Conservation (phyloP, 2,329 filamentous ascomycete genomes). For the Alternaria brassicae region DNA sequence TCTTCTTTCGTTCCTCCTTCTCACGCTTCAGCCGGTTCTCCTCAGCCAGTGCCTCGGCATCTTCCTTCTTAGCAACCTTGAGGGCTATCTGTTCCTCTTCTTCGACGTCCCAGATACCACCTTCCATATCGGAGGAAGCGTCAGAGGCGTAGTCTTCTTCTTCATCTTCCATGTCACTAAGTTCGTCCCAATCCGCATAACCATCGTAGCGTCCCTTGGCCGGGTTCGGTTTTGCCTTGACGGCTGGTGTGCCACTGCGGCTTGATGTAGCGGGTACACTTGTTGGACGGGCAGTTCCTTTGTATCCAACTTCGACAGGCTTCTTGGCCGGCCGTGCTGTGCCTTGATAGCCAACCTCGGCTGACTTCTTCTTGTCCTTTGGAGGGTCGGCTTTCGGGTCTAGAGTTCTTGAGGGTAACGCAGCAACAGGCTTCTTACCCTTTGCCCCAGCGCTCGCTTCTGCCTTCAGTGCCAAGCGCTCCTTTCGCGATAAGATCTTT, state of each 20-base stretch:
- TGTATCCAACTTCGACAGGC: slow-evolving; percentile 45
- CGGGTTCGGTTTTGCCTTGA: slow-evolving; percentile 40
- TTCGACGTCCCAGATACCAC: slow-evolving; percentile 75
- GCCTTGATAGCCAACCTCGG: slow-evolving; percentile 55
- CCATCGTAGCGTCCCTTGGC: slow-evolving; percentile 45
- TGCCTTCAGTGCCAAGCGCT: slow-evolving; percentile 55
- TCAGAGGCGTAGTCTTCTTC: slow-evolving; percentile 71
- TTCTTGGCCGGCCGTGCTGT: slow-evolving; percentile 55
- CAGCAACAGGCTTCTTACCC: slow-evolving; percentile 42
- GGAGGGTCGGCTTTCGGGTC: slow-evolving; percentile 35
- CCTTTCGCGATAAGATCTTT: slow-evolving; percentile 68
- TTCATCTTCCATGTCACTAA: slow-evolving; percentile 60
- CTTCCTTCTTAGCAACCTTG: slow-evolving; percentile 69
- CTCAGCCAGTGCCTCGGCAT: slow-evolving; percentile 68
- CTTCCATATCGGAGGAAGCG: slow-evolving; percentile 79
- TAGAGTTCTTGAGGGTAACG: slow-evolving; percentile 17
- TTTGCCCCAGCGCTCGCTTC: slow-evolving; percentile 52
- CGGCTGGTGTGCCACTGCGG: slow-evolving; percentile 34
- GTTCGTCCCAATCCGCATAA: slow-evolving; percentile 51
- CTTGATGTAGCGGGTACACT: slow-evolving; percentile 32
- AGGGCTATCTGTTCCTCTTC: slow-evolving; percentile 72
- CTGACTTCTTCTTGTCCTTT: slow-evolving; percentile 49
- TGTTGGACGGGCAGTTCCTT: slow-evolving; percentile 47
- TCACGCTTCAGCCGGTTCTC: slow-evolving; percentile 52
- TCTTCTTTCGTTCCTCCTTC: slow-evolving; percentile 49